These are phyloP conservation scores for Rhizoclosmatium globosum DNA, from an alignment of 192 early-diverging fungal genomes.

Conservation along the genomic window DNA sequence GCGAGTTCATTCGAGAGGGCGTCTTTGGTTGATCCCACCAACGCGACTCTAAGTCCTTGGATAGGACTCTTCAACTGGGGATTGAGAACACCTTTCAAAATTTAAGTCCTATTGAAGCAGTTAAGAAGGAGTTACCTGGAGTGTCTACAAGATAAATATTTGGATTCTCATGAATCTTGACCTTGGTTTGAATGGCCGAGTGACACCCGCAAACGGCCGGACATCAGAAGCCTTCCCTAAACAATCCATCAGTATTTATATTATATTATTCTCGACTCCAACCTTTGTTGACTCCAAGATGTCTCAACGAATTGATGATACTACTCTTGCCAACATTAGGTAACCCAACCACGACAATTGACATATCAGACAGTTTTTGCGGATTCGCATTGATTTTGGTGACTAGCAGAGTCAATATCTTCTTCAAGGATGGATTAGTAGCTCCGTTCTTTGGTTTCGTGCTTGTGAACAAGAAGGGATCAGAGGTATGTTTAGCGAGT, in stretches of 20 bases:
- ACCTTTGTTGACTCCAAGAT: slow-evolving; percentile 76
- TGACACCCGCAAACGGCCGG: slow-evolving; percentile 89
- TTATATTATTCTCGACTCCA: not conserved
- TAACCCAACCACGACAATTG: slow-evolving; percentile 90
- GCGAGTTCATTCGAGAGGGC: slow-evolving; percentile 80
- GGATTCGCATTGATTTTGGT: slow-evolving; percentile 38
- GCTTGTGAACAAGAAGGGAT: slow-evolving; percentile 68
- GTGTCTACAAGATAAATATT: slow-evolving; percentile 93
- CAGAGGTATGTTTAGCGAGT: slow-evolving; percentile 55
- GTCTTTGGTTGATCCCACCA: slow-evolving; percentile 81
- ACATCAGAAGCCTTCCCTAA: slow-evolving; percentile 82
- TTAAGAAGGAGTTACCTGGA: slow-evolving; percentile 52
- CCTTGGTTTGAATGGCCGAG: slow-evolving; percentile 74
- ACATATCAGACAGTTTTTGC: slow-evolving; percentile 37
- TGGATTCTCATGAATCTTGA: slow-evolving; percentile 91
- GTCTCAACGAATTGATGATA: slow-evolving; percentile 86
- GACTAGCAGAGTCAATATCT: slow-evolving; percentile 73
- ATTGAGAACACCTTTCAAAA: slow-evolving; percentile 47
- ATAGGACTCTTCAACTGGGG: slow-evolving; percentile 86
- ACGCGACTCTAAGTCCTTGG: slow-evolving; percentile 85
- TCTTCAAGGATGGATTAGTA: slow-evolving; percentile 63
- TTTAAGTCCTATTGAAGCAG: not conserved
- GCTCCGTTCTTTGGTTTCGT: slow-evolving; percentile 42
- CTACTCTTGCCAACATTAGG: slow-evolving; percentile 98
- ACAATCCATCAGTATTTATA: not conserved